Base-by-base conservation (phyloP, 1,139 yeast genomes). In the Blastobotrys indianensis region DNA sequence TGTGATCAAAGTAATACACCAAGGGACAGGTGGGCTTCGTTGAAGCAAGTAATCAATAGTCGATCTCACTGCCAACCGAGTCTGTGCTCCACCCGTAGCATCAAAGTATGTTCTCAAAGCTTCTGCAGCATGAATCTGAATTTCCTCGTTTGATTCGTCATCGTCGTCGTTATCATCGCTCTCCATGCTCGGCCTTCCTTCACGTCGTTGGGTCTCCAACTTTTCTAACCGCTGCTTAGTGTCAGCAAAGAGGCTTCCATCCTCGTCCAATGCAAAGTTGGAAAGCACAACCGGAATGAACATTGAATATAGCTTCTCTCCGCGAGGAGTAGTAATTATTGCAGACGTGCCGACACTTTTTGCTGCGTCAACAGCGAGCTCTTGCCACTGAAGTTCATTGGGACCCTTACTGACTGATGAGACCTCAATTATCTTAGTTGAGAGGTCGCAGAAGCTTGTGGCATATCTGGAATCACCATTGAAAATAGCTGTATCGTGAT, bases 391-490 rank as follows among this genome's bases (percentile, higher is more conserved):
- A 32, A 66, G 56, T 37, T 58, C 59, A 54, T 71, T 72, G 11
- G 79, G 73, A 1, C 51, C 61, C 9, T 53, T 30, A 4, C 51
- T 41, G 15, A n/a, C 33, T 13, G 52, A 45, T 12, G 55, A 53
- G 30, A 59, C 41, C 10, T 49, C 46, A 9, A 55, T 44, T 41
- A 53, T 58, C 41, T 53, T 50, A 10, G 50, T 43, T 3, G 67
- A 56, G 37, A 83, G 67, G 6, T 56, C 54, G 32, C 73, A 64
- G 56, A 85, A 77, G 34, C 69, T 60, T 51, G 70, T 68, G 10
- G 82, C 76, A 56, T 85, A 82, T 15, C 65, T 72, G 34, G 76
- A 68, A 63, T 86, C 92, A 34, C 95, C 94, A 13, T 81, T 73
- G 56, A 86, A 80, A 41, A 87, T 69, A 7, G 80, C 80, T 10